phyloP scores from a whole-genome alignment of 805 yeast species.

The Clavispora fructus region DNA sequence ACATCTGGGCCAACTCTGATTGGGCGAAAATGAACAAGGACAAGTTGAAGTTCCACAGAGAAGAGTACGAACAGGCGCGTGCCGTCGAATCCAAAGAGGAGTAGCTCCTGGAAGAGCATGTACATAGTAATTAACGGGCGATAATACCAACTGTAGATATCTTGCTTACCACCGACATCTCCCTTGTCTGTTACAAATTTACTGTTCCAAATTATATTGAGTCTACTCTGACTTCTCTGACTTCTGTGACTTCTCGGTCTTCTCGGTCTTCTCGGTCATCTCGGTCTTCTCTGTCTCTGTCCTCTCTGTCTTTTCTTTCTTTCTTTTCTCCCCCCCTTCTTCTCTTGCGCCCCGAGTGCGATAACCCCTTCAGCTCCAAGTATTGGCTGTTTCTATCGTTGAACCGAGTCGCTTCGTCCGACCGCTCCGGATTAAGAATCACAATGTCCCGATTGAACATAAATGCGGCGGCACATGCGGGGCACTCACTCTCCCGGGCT shows the following conservation, averaged over 20 bases:
- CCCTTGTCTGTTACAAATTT: too few species aligned
- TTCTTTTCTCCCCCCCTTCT: conserved; percentile 3
- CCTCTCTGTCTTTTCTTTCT: conserved; percentile 1
- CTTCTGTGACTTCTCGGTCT: too few species aligned
- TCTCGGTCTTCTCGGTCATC: too few species aligned
- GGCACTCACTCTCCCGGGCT: conserved; percentile 21
- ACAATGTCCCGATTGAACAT: conserved; percentile 27
- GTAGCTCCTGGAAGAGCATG: conserved; percentile 1
- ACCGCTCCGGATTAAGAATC: conserved; percentile 21
- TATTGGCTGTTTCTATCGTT: conserved; percentile 12
- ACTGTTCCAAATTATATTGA: too few species aligned
- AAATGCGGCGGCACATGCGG: conserved; percentile 24
- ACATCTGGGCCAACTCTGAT: conserved; percentile 40
- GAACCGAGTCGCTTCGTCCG: conserved; percentile 4
- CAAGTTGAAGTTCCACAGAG: conserved; percentile 33
- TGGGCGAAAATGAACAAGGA: conserved; percentile 36
- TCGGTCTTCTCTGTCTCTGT: too few species aligned
- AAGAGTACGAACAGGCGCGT: conserved; percentile 27
- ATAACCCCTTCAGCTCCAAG: conserved; percentile 12
- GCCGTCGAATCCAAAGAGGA: conserved; percentile 6
- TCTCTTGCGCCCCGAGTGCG: conserved; percentile 23
- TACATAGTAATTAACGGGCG: neutral
- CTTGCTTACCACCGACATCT: neutral
- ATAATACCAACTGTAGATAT: neutral
- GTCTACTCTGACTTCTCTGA: too few species aligned